These are phyloP conservation scores for Hypoxylon rickii DNA, from an alignment of 495 filamentous ascomycete species.

Conservation along the genomic window DNA sequence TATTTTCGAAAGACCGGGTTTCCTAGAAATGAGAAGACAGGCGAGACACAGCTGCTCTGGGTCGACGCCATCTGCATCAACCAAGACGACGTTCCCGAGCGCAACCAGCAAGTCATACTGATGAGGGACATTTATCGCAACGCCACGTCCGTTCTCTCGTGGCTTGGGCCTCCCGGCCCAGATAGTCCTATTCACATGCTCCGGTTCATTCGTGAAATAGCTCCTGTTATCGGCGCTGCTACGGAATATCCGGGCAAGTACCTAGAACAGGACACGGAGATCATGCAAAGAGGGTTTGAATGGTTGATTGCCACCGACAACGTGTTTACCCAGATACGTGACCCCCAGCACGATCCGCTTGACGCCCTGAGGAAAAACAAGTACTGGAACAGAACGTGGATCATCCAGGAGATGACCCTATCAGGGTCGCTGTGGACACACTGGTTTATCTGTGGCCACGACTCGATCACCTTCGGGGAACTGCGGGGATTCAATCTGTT, in stretches of 20 bases:
- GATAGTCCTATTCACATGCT: not conserved
- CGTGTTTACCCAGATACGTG: no score
- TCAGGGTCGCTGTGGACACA: not conserved
- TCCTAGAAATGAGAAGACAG: not conserved
- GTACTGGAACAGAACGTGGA: conserved; percentile 2
- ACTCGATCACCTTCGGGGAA: not conserved
- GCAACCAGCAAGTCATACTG: conserved; percentile 40
- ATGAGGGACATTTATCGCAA: conserved; percentile 49
- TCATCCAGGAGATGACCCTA: conserved; percentile 2
- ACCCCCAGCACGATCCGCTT: no score
- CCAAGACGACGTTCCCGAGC: not conserved
- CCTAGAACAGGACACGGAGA: not conserved
- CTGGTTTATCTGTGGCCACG: conserved; percentile 1
- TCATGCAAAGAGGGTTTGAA: not conserved
- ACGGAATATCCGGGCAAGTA: not conserved
- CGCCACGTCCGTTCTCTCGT: conserved; percentile 24
- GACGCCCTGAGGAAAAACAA: not conserved
- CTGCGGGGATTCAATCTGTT: not conserved
- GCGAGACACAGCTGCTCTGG: not conserved
- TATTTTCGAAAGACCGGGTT: conserved; percentile 8
- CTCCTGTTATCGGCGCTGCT: not conserved
- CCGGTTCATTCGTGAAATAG: not conserved
- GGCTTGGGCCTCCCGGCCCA: not conserved
- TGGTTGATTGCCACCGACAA: not conserved
- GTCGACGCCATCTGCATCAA: no score